These are phyloP conservation scores for Craterostigma plantagineum DNA, from an alignment of 257 asterid genomes.

Conservation along the genomic window DNA sequence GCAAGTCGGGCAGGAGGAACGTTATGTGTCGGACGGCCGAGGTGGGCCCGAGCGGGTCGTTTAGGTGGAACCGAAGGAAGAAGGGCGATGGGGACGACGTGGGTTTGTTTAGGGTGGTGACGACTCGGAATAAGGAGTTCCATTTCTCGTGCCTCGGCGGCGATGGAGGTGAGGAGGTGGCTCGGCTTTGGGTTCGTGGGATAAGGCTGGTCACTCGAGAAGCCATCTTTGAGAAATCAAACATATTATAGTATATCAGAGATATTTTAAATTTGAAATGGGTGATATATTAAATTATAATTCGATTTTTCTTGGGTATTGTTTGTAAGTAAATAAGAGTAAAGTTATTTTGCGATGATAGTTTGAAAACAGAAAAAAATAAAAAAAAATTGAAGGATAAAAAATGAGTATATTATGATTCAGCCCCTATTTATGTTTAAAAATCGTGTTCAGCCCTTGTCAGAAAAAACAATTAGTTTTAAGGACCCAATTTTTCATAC, in stretches of 20 bases:
- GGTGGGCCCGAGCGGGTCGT: slow-evolving; percentile 31
- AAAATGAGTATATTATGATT: no score
- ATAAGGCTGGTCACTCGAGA: slow-evolving; percentile 43
- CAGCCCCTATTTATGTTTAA: no score
- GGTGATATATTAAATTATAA: no score
- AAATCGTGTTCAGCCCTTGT: no score
- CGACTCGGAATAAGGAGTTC: slow-evolving; percentile 39
- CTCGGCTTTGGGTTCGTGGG: slow-evolving; percentile 60
- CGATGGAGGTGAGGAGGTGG: slow-evolving; percentile 26
- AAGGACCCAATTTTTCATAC: no score
- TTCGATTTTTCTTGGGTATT: no score
- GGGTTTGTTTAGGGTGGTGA: slow-evolving; percentile 45
- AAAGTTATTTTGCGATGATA: no score
- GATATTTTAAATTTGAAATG: no score
- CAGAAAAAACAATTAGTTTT: no score
- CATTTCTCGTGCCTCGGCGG: slow-evolving; percentile 62
- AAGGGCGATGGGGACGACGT: slow-evolving; percentile 36
- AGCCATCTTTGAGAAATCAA: slow-evolving; percentile 15
- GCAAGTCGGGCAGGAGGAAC: slow-evolving; percentile 42
- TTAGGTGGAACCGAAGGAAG: slow-evolving; percentile 38
- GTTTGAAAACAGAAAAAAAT: no score
- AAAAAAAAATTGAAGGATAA: no score
- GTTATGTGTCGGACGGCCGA: slow-evolving; percentile 51
- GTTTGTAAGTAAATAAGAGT: no score
- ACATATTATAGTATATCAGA: neutral